Evolutionary conservation across 148 eudicot species (phyloP).

Genomic region (Cornus florida): DNA sequence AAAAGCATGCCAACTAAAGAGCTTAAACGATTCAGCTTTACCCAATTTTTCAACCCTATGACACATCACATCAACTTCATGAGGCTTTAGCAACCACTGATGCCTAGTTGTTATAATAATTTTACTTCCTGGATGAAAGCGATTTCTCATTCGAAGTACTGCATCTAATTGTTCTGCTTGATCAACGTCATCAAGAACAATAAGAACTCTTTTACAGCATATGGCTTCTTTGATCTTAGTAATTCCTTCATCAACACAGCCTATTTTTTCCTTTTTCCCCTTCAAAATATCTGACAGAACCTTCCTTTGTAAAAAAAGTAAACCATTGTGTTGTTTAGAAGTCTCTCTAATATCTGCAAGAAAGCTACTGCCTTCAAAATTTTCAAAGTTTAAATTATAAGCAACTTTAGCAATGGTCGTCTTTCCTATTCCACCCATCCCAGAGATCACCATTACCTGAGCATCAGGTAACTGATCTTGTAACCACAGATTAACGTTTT

Average conservation of each 20-base stretch:
- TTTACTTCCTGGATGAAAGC: constrained; percentile 13
- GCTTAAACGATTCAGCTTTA: constrained; percentile 4
- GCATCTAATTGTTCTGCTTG: constrained; percentile 12
- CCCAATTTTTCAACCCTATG: not conserved
- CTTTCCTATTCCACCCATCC: constrained; percentile 5
- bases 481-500: not conserved
- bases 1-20: constrained; percentile 27
- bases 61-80: not conserved
- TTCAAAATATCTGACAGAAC: not conserved
- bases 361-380: not conserved
- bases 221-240: constrained; percentile 4
- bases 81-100: not conserved
- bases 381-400: not conserved
- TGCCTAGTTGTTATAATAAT: constrained; percentile 19
- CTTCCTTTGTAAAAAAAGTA: not conserved
- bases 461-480: not conserved
- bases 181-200: constrained; percentile 25
- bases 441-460: not conserved
- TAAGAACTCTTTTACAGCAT: constrained; percentile 5
- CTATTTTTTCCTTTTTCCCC: not conserved
- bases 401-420: not conserved
- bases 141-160: not conserved
- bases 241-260: constrained; percentile 12
- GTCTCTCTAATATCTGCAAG: not conserved
- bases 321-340: not conserved